Evolutionary conservation across 2,329 filamentous ascomycete species (phyloP).

Genomic region (Cytospora mali): DNA sequence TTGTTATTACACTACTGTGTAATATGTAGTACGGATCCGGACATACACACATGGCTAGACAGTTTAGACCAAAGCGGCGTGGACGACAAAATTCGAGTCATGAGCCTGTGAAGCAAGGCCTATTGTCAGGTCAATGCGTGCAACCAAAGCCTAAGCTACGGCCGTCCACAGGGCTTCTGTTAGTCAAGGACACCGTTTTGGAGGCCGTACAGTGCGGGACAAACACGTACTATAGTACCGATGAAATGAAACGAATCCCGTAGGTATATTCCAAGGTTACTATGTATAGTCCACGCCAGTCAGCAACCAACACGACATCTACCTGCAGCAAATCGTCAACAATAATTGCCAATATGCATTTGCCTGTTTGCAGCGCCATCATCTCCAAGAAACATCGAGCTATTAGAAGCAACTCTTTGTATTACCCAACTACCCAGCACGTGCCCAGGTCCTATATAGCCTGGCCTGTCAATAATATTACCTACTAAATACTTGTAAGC

Average conservation of each 20-base stretch:
- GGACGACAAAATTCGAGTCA: constrained; percentile 4
- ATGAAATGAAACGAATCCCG: background rate
- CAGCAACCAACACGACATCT: background rate
- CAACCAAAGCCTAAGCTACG: constrained; percentile 15
- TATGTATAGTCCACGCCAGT: background rate
- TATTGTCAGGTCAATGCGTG: background rate
- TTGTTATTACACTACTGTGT: too few relatives aligned
- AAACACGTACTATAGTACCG: background rate
- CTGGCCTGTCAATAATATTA: background rate
- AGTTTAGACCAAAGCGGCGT: background rate
- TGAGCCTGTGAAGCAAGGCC: constrained; percentile 9
- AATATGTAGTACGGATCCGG: background rate
- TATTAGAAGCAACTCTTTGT: background rate
- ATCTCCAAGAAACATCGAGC: background rate
- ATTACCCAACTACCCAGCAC: too few relatives aligned
- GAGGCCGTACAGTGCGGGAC: background rate
- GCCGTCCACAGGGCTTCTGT: constrained; percentile 2
- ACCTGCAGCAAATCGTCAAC: background rate
- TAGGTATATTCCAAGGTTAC: background rate
- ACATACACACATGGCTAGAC: background rate
- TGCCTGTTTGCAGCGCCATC: background rate
- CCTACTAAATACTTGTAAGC: background rate
- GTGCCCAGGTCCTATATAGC: too few relatives aligned
- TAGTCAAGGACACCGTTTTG: background rate
- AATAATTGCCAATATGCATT: background rate